Evolutionary conservation across 1,284 basidiomycete genomes (phyloP), one percentile per base, ranked within the genome.

Genomic region (Tranzscheliella williamsii): DNA sequence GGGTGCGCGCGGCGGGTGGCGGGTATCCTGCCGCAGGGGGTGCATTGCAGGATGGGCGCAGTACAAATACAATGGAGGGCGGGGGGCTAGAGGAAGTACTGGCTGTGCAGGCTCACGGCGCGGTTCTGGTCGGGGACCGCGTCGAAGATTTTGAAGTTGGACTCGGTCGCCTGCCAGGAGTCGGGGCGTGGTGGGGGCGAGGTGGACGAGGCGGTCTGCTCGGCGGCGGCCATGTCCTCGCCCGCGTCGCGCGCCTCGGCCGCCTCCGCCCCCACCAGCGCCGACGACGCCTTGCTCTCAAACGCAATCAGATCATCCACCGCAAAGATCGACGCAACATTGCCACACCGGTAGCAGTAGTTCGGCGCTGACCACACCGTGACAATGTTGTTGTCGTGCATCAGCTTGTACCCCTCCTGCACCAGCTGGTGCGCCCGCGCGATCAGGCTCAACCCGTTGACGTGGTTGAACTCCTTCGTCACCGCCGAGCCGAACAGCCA

Each of bases 291-390:
- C 32, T 62, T 62, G 41, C 48, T 55, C 38, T 63, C 60, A 42
- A 49, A 56, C 4, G 52, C 60, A 15, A 63, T 56, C 16, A 63
- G 30, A 35, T 63, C 60, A 20, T 63, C 90, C 17, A 99, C 90
- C 80, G 98, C 94, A 54, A 98, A 82, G 67, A 98, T 96, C 65
- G 89, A 91, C 15, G 95, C 95, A 54, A 90, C 89, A 79, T 99
- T 99, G 24, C 95, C 95, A 72, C 95, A 98, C 33, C 94, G 88
- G 79, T 91, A 93, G 77, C 94, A 98, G 78, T 98, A 98, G 78
- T 99, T 99, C 21, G 94, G 94, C 34, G 93, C 95, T 20, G 88
- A 91, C 95, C 95, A 99, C 4, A 99, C 95, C 0, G 95, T 99
- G 22, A 91, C 93, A 38, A 99, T 85, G 71, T 90, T 89, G 71